Evolutionary conservation across 495 filamentous ascomycete species (phyloP).

Genomic region (Hypoxylon lenormandii): DNA sequence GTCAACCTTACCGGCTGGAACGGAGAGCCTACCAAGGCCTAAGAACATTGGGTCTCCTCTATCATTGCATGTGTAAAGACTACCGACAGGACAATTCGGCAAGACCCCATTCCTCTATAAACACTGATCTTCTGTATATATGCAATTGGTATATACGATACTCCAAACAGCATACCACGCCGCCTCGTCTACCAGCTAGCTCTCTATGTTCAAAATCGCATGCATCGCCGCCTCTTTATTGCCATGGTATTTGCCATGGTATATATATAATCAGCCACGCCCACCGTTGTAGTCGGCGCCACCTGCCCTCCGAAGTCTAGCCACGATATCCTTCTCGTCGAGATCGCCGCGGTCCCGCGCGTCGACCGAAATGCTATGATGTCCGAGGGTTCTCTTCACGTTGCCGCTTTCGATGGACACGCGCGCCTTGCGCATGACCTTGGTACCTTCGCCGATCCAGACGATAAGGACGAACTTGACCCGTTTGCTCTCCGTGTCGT

Average conservation of each 20-base stretch:
- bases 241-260: background rate
- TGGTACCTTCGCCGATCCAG: conserved; percentile 67
- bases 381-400: conserved; percentile 67
- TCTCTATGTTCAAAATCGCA: conserved; percentile 8
- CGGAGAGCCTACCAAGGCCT: conserved; percentile 35
- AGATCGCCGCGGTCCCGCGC: conserved; percentile 64
- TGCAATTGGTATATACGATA: conserved; percentile 28
- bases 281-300: conserved; percentile 72
- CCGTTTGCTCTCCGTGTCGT: conserved; percentile 69
- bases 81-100: conserved; percentile 4
- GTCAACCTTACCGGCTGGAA: conserved; percentile 66
- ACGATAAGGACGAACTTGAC: conserved; percentile 69
- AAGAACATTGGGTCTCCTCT: conserved; percentile 10
- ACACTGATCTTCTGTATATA: conserved; percentile 41
- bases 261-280: conserved; percentile 50
- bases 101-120: conserved; percentile 24
- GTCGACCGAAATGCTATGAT: conserved; percentile 66
- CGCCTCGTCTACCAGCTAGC: conserved; percentile 9
- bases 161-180: conserved; percentile 8
- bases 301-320: conserved; percentile 64
- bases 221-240: background rate
- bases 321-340: conserved; percentile 66
- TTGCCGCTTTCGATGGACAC: conserved; percentile 68
- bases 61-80: conserved; percentile 9
- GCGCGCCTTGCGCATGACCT: conserved; percentile 70